These are phyloP conservation scores for Trichoderma endophyticum DNA, from an alignment of 2,329 filamentous ascomycete genomes.

Conservation along the genomic window DNA sequence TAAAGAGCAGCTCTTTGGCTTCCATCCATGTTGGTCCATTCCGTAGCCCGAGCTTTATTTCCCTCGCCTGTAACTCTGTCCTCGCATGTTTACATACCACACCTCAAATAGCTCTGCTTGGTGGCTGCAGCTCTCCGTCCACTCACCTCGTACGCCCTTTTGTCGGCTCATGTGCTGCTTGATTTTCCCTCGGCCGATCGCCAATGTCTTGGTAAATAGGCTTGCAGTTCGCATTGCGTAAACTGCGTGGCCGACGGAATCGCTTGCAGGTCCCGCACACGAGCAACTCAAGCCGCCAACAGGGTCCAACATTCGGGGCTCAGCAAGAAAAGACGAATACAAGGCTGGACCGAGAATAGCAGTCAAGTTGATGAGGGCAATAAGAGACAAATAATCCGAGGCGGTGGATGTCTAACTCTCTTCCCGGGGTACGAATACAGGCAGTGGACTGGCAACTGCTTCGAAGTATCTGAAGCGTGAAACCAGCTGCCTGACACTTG, in stretches of 20 bases:
- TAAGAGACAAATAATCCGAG: background rate
- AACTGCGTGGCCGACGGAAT: background rate
- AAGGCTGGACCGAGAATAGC: background rate
- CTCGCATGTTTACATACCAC: background rate
- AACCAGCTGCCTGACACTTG: constrained; percentile 5
- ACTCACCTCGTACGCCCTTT: background rate
- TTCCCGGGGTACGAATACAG: background rate
- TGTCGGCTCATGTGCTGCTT: background rate
- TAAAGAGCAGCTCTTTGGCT: background rate
- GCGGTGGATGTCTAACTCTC: background rate
- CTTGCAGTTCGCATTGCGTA: background rate
- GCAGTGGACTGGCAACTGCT: background rate
- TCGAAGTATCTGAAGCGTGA: background rate
- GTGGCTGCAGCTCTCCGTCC: background rate
- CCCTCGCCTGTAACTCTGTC: background rate
- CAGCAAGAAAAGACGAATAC: background rate
- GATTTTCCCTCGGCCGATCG: background rate
- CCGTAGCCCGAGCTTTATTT: background rate
- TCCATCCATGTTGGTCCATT: background rate
- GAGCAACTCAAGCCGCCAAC: background rate
- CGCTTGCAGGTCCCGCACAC: background rate
- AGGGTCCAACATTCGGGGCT: background rate
- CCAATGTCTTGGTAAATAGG: constrained; percentile 7
- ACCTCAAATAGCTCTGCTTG: background rate
- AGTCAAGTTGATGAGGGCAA: background rate